phyloP scores from a whole-genome alignment of 2,329 filamentous ascomycete genomes.

The Grosmannia penicillata region DNA sequence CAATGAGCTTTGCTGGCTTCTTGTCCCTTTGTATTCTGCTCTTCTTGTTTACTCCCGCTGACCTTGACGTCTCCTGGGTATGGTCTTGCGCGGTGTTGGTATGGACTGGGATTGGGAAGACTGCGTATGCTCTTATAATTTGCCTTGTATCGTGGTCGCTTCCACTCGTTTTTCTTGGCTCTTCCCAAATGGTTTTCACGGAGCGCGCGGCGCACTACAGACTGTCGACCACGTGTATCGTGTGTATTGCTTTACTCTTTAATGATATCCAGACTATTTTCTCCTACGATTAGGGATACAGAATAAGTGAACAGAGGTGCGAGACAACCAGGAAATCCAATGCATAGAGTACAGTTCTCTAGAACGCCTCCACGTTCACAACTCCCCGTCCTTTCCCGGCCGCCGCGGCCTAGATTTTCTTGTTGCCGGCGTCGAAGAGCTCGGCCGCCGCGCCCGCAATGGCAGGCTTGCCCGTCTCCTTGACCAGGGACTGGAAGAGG shows the following conservation, averaged over 20 bases:
- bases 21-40: background rate
- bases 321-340: too few species aligned
- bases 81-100: too few species aligned
- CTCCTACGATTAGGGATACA: background rate
- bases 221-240: too few species aligned
- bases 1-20: background rate
- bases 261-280: background rate
- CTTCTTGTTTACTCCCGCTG: background rate
- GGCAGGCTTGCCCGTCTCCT: slow-evolving; percentile 82
- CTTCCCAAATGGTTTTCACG: too few species aligned
- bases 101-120: too few species aligned
- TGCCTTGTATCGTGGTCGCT: too few species aligned
- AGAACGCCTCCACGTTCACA: background rate
- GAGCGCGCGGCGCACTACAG: too few species aligned
- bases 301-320: too few species aligned
- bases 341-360: background rate
- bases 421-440: slow-evolving; percentile 26
- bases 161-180: too few species aligned
- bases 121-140: too few species aligned
- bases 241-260: too few species aligned
- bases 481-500: slow-evolving; percentile 75
- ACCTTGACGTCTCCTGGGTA: too few species aligned
- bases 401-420: slow-evolving; percentile 13
- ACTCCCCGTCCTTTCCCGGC: background rate
- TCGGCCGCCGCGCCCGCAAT: slow-evolving; percentile 73